Evolutionary conservation across 1,284 basidiomycete genomes (phyloP).

Genomic region (Fomitiporia mediterranea): DNA sequence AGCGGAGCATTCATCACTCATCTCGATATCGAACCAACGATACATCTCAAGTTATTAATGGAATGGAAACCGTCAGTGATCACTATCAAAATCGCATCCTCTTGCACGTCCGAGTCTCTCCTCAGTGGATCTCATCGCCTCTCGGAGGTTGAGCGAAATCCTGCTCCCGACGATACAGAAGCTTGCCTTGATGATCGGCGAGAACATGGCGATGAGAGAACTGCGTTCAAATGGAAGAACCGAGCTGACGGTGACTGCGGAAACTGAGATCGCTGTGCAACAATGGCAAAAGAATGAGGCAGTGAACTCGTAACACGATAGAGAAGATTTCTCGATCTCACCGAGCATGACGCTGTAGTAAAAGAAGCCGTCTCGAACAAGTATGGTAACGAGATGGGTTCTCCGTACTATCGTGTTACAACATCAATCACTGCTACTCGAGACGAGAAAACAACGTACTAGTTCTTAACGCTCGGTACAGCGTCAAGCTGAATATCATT

Average conservation of each 20-base stretch:
- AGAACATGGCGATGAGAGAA: constrained; percentile 1
- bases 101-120: background rate
- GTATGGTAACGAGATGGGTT: constrained; percentile 11
- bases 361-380: constrained; percentile 15
- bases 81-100: background rate
- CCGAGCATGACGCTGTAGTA: constrained; percentile 14
- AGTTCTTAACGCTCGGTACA: constrained; percentile 8
- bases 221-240: background rate
- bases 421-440: background rate
- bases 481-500: constrained; percentile 13
- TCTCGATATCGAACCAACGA: too few relatives aligned
- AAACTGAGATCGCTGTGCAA: background rate
- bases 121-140: background rate
- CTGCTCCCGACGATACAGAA: constrained; percentile 12
- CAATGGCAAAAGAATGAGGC: background rate
- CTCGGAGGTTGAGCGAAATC: constrained; percentile 6
- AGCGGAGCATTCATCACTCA: too few relatives aligned
- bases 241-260: background rate
- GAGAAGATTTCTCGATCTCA: background rate
- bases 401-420: background rate
- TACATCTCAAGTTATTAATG: too few relatives aligned
- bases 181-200: constrained; percentile 8
- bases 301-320: background rate
- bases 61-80: too few relatives aligned
- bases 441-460: constrained; percentile 1